phyloP scores from a whole-genome alignment of 306 rosid genomes.

The Vigna reflexopilosa region DNA sequence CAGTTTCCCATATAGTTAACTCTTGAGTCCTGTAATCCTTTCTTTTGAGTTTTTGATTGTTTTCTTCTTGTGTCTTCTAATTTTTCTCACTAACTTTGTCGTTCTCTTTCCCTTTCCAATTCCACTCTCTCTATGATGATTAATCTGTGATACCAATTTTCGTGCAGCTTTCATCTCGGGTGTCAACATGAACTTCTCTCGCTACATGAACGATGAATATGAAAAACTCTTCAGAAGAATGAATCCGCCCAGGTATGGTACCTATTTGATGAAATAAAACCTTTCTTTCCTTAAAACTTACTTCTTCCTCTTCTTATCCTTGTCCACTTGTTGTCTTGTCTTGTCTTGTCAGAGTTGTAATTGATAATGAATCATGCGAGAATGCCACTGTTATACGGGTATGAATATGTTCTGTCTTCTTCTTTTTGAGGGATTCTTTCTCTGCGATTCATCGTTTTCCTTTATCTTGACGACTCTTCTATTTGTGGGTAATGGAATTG shows the following conservation, averaged over 20 bases:
- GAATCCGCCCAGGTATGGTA: conserved; percentile 80
- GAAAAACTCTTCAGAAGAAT: conserved; percentile 84
- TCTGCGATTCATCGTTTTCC: conserved; percentile 2
- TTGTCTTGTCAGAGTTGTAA: conserved; percentile 79
- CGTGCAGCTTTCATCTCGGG: conserved; percentile 62
- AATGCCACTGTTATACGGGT: conserved; percentile 90
- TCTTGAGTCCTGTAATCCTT: conserved; percentile 40
- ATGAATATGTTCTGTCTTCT: conserved; percentile 26
- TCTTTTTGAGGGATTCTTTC: background rate
- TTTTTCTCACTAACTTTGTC: conserved; percentile 39
- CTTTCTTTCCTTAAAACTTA: conserved; percentile 15
- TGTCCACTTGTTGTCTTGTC: conserved; percentile 41
- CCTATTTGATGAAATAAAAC: conserved; percentile 34
- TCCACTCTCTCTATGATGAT: conserved; percentile 46
- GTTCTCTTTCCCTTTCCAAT: background rate
- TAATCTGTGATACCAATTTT: conserved; percentile 45
- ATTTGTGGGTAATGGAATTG: conserved; percentile 27
- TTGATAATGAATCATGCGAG: conserved; percentile 82
- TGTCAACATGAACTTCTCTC: conserved; percentile 76
- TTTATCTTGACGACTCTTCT: conserved; percentile 19
- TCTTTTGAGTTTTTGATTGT: conserved; percentile 14
- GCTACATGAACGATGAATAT: conserved; percentile 84
- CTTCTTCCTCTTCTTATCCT: conserved; percentile 6
- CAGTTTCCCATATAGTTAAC: no score
- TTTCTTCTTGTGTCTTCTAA: conserved; percentile 40